Percentiles rank a stretch among this genome's conserved stretches.
phyloP scores from a whole-genome alignment of 176 grass and related monocot genomes.

The Raddia distichophylla region DNA sequence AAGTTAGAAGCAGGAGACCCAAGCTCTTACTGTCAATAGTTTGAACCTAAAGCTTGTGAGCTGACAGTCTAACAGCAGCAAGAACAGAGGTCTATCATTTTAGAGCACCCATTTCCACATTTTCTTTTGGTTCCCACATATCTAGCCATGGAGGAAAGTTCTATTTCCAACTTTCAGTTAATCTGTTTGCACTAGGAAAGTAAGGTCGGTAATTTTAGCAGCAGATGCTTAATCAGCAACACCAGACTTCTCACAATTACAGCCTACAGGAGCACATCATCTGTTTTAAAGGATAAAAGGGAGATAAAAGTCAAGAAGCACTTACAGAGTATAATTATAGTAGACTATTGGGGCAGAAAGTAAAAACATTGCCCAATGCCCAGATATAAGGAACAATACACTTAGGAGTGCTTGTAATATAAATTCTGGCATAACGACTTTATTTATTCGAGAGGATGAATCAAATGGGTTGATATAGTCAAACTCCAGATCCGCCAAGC shows the following conservation, averaged over 20 bases:
- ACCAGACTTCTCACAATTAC: background rate
- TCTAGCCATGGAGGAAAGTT: background rate
- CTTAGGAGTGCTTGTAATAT: conserved; percentile 66
- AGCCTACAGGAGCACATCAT: conserved; percentile 12
- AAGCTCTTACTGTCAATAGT: background rate
- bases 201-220: background rate
- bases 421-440: conserved; percentile 86
- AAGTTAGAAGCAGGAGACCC: background rate
- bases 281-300: conserved; percentile 2
- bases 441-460: conserved; percentile 87
- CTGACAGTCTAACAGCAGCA: background rate
- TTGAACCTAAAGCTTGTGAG: conserved; percentile 26
- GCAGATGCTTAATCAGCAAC: background rate
- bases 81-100: background rate
- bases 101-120: background rate
- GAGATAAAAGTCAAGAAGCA: conserved; percentile 1
- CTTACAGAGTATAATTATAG: conserved; percentile 91
- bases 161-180: background rate
- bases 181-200: background rate
- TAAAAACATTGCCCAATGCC: conserved; percentile 90
- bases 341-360: conserved; percentile 73
- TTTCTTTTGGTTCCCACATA: conserved; percentile 24
- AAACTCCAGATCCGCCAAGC: conserved; percentile 94
- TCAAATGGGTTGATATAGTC: conserved; percentile 98
- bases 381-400: conserved; percentile 76